A percentile compares a stretch with the other conserved stretches of the same genome.
Evolutionary conservation across 306 rosid species (phyloP).

Genomic region (Luffa acutangula): DNA sequence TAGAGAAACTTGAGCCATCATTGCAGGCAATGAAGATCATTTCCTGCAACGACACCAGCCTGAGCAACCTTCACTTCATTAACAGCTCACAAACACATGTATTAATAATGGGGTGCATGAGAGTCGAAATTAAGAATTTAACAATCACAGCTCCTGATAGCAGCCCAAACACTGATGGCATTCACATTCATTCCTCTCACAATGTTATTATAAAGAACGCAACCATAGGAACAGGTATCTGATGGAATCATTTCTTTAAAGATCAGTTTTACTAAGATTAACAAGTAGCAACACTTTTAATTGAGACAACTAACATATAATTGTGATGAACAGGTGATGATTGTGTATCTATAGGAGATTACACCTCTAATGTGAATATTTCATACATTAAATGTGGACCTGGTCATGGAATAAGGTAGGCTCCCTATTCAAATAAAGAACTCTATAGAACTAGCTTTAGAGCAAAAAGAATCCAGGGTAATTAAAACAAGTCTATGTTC

Average conservation of each 20-base stretch:
- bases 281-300: not conserved
- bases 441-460: not conserved
- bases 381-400: conserved; percentile 20
- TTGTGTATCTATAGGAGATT: conserved; percentile 25
- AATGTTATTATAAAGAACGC: conserved; percentile 11
- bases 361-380: conserved; percentile 14
- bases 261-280: not conserved
- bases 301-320: not conserved
- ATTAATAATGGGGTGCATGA: conserved; percentile 3
- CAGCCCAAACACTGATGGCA: conserved; percentile 32
- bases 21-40: conserved; percentile 24
- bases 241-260: not conserved
- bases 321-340: conserved; percentile 21
- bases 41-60: conserved; percentile 16
- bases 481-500: not conserved
- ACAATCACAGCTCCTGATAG: conserved; percentile 21
- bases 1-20: not conserved
- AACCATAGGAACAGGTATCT: conserved; percentile 15
- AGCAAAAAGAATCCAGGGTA: not conserved
- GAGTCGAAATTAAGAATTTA: conserved; percentile 14
- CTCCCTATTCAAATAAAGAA: not conserved
- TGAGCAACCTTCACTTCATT: conserved; percentile 15
- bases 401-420: conserved; percentile 27
- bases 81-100: conserved; percentile 22
- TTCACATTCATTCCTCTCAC: conserved; percentile 22